Conservation (phyloP, 164 flowering plant genomes). For the Euptelea pleiosperma region DNA sequence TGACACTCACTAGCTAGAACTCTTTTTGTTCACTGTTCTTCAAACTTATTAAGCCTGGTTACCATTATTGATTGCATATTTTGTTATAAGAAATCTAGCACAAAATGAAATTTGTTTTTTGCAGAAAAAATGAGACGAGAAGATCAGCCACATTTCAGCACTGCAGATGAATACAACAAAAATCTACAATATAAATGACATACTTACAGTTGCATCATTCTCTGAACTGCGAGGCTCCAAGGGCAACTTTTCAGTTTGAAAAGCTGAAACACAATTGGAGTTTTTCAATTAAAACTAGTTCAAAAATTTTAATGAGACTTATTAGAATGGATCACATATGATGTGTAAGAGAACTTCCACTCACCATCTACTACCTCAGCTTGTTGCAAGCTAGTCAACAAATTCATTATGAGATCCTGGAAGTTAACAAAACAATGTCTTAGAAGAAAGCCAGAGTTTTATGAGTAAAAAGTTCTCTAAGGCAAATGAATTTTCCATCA, state of each 20-base stretch:
- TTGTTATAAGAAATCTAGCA: too few relatives aligned
- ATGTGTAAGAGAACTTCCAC: slow-evolving; percentile 16
- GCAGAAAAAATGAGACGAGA: too few relatives aligned
- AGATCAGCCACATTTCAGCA: neutral
- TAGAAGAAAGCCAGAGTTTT: too few relatives aligned
- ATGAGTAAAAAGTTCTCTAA: neutral
- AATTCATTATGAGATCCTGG: slow-evolving; percentile 66
- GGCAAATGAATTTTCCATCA: neutral
- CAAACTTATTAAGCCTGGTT: too few relatives aligned
- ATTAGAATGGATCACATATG: neutral
- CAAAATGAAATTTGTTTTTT: too few relatives aligned
- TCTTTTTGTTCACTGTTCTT: too few relatives aligned
- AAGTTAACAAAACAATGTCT: slow-evolving; percentile 5
- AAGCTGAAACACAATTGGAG: slow-evolving; percentile 39
- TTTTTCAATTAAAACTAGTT: neutral
- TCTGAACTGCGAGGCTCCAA: slow-evolving; percentile 55
- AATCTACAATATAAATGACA: neutral
- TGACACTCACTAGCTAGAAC: too few relatives aligned
- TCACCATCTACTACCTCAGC: slow-evolving; percentile 66
- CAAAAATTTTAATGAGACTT: too few relatives aligned
- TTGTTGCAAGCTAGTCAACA: slow-evolving; percentile 61
- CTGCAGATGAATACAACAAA: neutral
- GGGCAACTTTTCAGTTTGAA: slow-evolving; percentile 67
- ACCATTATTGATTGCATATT: too few relatives aligned
- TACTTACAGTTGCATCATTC: slow-evolving; percentile 62